Base-by-base conservation (phyloP, 129 eudicot species). In the Erigeron canadensis region DNA sequence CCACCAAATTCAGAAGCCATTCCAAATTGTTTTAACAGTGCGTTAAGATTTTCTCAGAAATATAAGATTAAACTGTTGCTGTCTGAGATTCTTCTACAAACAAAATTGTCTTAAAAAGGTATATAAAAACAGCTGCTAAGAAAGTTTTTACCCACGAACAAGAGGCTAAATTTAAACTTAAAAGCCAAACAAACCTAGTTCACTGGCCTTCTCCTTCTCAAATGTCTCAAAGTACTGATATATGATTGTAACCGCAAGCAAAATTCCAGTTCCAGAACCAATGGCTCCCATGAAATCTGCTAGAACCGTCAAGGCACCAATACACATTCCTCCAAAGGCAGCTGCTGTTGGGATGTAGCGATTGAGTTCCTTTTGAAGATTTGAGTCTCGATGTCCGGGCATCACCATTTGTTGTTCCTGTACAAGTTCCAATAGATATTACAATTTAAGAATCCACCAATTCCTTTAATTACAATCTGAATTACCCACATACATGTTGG, bases 381-480 rank as follows among this genome's bases (percentile, higher is more conserved):
- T 79, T 6, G 82, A 71, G 62, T 79, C 82, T 17, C 82, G 42
- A 15, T 79, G 84, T 13, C 87, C 87, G 6, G 87, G 87, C 81
- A 83, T 83, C 81, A 75, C 79, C 84, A 83, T 79, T 75, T 71
- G 81, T 83, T 83, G 84, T 38, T 83, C 84, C 87, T 79, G 69
- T 17, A 46, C 0, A 3, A 15, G 40, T 34, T 57, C 55, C 66
- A 55, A 76, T 28, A 28, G 16, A 3, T 19, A 58, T 76, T 45
- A 46, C 15, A 23, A 43, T 48, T 48, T 48, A 4, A 48, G 8
- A 48, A 44, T 44, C 48, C 34, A 28, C 1, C 34, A 28, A 28
- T 28, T 28, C 34, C 34, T 28, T 12, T 6, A 3, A 51, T 6
- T 51, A n/a, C 22, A 51, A 16, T 51, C 58, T 8, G 6, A n/a